Percentiles rank a stretch among this genome's conserved stretches.
Evolutionary conservation across 352 stramenopile species (phyloP).

Genomic region (Blastocystis sp.): DNA sequence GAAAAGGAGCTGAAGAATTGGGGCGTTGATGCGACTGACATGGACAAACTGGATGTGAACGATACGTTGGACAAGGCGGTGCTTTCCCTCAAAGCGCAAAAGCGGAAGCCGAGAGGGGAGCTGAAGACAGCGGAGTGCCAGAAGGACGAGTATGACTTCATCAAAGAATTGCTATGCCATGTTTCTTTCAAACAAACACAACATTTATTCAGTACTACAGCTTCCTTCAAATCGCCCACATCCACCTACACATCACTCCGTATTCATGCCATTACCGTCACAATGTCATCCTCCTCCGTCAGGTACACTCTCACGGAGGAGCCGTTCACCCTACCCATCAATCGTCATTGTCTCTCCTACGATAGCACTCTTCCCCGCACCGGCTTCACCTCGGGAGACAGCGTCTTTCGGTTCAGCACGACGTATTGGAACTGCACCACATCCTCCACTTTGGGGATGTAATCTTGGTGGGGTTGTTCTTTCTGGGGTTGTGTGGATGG

Average conservation of each 20-base stretch:
- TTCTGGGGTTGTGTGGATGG: background rate
- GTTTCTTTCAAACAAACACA: conserved; percentile 10
- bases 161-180: conserved; percentile 1
- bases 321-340: conserved; percentile 7
- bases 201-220: background rate
- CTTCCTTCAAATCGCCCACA: background rate
- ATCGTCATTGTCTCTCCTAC: background rate
- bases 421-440: background rate
- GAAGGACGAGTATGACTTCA: conserved; percentile 8
- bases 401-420: background rate
- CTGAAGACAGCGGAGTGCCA: background rate
- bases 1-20: background rate
- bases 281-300: background rate
- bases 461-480: background rate
- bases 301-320: background rate
- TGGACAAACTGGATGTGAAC: background rate
- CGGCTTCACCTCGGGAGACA: background rate
- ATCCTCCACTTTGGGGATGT: background rate
- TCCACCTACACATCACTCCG: background rate
- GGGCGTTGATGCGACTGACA: background rate
- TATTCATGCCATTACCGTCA: background rate
- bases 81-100: background rate
- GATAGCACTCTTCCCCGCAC: conserved; percentile 26
- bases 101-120: background rate
- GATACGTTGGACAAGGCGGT: background rate